A percentile compares a stretch with the other conserved stretches of the same genome.
Evolutionary conservation across 164 flowering plant genomes (phyloP).

Genomic region (Litsea cubeba): DNA sequence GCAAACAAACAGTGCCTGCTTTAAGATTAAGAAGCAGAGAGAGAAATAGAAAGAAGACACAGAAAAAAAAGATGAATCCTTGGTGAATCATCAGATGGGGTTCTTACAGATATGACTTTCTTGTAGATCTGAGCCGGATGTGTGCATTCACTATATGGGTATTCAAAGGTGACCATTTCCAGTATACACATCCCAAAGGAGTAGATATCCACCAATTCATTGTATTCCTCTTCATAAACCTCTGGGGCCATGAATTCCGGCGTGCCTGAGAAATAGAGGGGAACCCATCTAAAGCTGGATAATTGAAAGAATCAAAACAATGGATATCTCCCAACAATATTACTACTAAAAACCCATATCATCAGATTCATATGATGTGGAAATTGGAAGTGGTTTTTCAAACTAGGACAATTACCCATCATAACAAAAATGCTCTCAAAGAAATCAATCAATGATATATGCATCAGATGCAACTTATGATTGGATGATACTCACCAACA

Average conservation of each 20-base stretch:
- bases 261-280: slow-evolving; percentile 49
- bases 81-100: neutral
- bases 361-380: neutral
- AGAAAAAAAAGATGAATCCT: neutral
- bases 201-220: slow-evolving; percentile 90
- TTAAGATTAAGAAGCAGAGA: neutral
- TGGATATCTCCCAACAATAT: no score
- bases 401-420: neutral
- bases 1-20: neutral
- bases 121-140: slow-evolving; percentile 94
- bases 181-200: slow-evolving; percentile 96
- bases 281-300: neutral
- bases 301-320: neutral
- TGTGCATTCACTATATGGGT: slow-evolving; percentile 95
- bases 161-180: slow-evolving; percentile 95
- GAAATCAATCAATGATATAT: neutral
- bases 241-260: slow-evolving; percentile 99
- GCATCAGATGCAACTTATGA: neutral
- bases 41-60: no score
- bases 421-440: neutral
- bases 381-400: neutral
- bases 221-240: slow-evolving; percentile 90
- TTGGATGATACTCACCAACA: slow-evolving; percentile 62
- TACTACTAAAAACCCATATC: neutral
- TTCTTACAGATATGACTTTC: slow-evolving; percentile 88